A percentile compares a stretch with the other conserved stretches of the same genome.
These are phyloP conservation scores for Pseudevernia furfuracea DNA, from an alignment of 495 filamentous ascomycete species.

Conservation along the genomic window DNA sequence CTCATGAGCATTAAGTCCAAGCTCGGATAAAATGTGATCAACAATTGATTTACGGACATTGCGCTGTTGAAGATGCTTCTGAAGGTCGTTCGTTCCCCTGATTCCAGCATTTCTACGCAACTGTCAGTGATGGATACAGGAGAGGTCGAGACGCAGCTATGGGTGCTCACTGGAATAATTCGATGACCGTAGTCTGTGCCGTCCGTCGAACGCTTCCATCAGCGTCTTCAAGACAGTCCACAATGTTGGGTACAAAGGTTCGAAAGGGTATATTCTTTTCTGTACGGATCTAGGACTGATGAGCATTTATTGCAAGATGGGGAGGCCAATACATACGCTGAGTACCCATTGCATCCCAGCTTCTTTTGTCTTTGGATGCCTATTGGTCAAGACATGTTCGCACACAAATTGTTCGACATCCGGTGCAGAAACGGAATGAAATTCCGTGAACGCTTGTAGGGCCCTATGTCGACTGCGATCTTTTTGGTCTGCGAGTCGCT, in stretches of 20 bases:
- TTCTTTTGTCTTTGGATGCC: constrained; percentile 76
- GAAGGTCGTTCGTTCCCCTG: constrained; percentile 78
- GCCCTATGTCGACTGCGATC: constrained; percentile 69
- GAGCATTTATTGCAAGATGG: constrained; percentile 17
- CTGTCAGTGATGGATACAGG: constrained; percentile 14
- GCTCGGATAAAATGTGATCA: constrained; percentile 63
- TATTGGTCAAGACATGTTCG: constrained; percentile 67
- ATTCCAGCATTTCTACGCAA: constrained; percentile 60
- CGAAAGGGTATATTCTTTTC: constrained; percentile 71
- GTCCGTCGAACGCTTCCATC: constrained; percentile 77
- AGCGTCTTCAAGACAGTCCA: constrained; percentile 81
- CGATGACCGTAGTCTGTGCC: constrained; percentile 72
- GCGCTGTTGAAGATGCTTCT: constrained; percentile 67
- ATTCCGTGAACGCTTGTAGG: constrained; percentile 62
- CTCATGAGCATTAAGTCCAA: constrained; percentile 44
- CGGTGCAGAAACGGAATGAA: constrained; percentile 48
- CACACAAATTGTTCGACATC: constrained; percentile 77
- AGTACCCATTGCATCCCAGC: constrained; percentile 72
- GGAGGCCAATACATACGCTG: constrained; percentile 44
- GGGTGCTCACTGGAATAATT: constrained; percentile 65
- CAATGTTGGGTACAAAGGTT: constrained; percentile 69
- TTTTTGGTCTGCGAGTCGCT: constrained; percentile 82
- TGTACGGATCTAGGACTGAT: constrained; percentile 57
- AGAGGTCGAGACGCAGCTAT: constrained; percentile 5
- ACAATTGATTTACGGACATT: constrained; percentile 81